Evolutionary conservation across 2,329 filamentous ascomycete species (phyloP), one percentile per base, ranked within the genome.

Genomic region (Cercospora canescens): DNA sequence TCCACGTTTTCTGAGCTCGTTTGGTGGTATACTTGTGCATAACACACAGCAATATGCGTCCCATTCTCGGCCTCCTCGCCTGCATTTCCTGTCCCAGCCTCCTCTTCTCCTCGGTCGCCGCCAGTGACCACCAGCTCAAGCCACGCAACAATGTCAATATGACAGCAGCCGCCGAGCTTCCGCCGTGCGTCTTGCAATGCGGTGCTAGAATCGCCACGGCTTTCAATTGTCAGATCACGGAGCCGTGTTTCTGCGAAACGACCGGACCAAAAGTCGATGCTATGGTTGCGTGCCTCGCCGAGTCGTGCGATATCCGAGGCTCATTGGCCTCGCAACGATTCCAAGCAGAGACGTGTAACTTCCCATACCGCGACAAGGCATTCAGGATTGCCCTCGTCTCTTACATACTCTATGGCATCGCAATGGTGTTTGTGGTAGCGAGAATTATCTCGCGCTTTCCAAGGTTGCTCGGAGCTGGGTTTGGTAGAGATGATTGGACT

Each of bases 371-470:
- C 16, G 48, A 62, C 48, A 56, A 55, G 32, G 48, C 41, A 9
- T 34, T 18, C 8, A 62, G 34, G 11, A 54, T 62, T 14, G 60
- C 45, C 1, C n/a, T 26, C 8, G 48, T 50, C 4, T 39, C 58
- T 16, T 62, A 62, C 54, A 30, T 39, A 1, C 58, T 65, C 16
- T 65, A 55, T 34, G 57, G 63, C 63, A 21, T 61, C 28, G 63
- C 63, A 9, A 65, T 58, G 48, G 8, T 65, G 1, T 65, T 61
- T n/a, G 57, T 59, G 21, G 18, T 61, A 7, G 48, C 63, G 21
- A 45, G 63, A 8, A 34, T 65, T 16, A 54, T 65, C 30, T 61
- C 63, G 6, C 63, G 63, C 7, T 30, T 60, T 45, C 39, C 30
- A n/a, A 34, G 57, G 16, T 32, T 57, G 9, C 21, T 39, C 12